Evolutionary conservation across 1,284 basidiomycete species (phyloP).

Genomic region (Schizophyllum amplum): DNA sequence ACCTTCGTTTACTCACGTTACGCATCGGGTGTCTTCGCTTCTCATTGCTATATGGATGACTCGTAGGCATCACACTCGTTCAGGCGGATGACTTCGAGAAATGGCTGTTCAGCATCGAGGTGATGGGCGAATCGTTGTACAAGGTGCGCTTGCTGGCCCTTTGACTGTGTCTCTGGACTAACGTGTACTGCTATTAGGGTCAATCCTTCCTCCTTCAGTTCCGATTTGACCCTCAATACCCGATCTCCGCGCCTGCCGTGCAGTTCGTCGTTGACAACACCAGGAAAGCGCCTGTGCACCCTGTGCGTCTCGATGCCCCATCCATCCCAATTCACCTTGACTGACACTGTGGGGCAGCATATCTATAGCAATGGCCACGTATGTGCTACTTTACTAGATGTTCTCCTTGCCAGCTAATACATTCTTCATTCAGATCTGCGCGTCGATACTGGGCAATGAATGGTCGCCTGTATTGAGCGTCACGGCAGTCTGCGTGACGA

Average conservation of each 20-base stretch:
- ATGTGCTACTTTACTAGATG: constrained; percentile 20
- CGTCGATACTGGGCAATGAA: constrained; percentile 77
- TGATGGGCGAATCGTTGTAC: constrained; percentile 72
- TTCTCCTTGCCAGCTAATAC: constrained; percentile 5
- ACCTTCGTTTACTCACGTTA: neutral
- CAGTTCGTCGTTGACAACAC: constrained; percentile 65
- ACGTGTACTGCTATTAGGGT: constrained; percentile 35
- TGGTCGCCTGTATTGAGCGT: constrained; percentile 83
- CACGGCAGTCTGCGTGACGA: constrained; percentile 67
- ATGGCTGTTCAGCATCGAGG: constrained; percentile 70
- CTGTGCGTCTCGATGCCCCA: constrained; percentile 35
- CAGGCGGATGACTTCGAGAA: constrained; percentile 66
- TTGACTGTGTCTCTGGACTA: neutral
- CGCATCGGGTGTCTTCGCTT: neutral
- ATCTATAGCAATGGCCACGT: constrained; percentile 84
- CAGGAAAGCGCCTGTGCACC: constrained; percentile 61
- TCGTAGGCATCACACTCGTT: constrained; percentile 58
- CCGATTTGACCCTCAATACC: constrained; percentile 67
- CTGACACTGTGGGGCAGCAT: constrained; percentile 37
- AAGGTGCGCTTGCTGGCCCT: constrained; percentile 29
- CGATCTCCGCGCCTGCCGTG: constrained; percentile 77
- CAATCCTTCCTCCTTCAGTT: constrained; percentile 73
- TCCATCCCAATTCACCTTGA: too few species aligned
- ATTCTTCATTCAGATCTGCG: constrained; percentile 55
- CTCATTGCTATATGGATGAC: neutral